These are phyloP conservation scores for Paramecium caudatum DNA, from an alignment of 73 alveolate genomes.

Conservation along the genomic window DNA sequence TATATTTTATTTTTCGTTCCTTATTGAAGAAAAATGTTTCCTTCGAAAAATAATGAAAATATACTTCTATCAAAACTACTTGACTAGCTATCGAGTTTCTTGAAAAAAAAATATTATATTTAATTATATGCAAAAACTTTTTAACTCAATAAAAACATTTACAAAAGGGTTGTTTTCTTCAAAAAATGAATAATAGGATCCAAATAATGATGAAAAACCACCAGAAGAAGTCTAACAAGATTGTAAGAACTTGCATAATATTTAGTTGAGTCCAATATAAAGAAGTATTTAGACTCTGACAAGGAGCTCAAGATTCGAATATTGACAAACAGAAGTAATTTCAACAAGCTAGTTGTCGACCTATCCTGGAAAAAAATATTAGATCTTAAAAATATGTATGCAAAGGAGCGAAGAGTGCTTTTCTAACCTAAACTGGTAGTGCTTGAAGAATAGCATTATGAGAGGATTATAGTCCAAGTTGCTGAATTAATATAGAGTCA, in stretches of 20 bases:
- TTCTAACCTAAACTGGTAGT: slow-evolving; percentile 24
- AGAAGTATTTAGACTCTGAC: slow-evolving; percentile 8
- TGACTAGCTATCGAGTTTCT: too few relatives aligned
- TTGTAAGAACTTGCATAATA: background rate
- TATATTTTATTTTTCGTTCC: too few relatives aligned
- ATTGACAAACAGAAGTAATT: background rate
- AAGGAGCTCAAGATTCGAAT: background rate
- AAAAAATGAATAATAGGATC: background rate
- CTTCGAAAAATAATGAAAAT: too few relatives aligned
- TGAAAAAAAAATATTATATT: too few relatives aligned
- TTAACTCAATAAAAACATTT: slow-evolving; percentile 11
- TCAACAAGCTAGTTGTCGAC: background rate
- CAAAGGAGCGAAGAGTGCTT: slow-evolving; percentile 31
- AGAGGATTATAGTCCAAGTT: background rate
- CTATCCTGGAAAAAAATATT: slow-evolving; percentile 60
- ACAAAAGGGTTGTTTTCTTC: slow-evolving; percentile 26
- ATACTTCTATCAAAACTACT: too few relatives aligned
- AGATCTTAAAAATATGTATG: slow-evolving; percentile 27
- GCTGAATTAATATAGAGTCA: background rate
- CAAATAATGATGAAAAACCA: background rate
- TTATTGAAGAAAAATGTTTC: too few relatives aligned
- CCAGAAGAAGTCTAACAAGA: background rate
- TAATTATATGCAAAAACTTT: slow-evolving; percentile 24
- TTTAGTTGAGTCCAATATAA: background rate
- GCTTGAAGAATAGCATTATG: slow-evolving; percentile 26